Conservation (phyloP, 169 alveolate genomes). For the Plasmodium fragile region DNA sequence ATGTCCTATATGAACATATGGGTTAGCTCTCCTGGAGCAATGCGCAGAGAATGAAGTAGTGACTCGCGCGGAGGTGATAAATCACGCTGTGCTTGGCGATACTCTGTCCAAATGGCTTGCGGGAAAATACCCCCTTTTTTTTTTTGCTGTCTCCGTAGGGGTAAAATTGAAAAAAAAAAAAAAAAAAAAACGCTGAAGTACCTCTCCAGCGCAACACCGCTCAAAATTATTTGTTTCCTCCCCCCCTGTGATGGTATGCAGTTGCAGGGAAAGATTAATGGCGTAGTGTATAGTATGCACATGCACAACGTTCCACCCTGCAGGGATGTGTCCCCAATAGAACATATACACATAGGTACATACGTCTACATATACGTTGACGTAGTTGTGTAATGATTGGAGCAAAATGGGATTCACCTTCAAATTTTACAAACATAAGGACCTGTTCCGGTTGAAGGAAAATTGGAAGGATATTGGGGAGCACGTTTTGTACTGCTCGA, state of each 20-base stretch:
- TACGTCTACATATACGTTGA: background rate
- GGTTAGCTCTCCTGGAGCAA: background rate
- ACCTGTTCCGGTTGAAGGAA: slow-evolving; percentile 32
- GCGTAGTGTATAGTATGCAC: background rate
- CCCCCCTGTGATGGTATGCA: background rate
- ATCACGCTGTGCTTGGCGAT: background rate
- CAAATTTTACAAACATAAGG: slow-evolving; percentile 53
- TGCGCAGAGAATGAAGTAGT: background rate
- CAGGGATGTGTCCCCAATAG: background rate
- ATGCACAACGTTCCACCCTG: background rate
- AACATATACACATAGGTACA: background rate
- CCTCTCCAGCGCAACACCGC: background rate
- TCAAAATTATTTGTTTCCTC: background rate
- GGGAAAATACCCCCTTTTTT: background rate
- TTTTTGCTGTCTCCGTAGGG: background rate
- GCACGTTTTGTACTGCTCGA: slow-evolving; percentile 15
- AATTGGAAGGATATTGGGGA: slow-evolving; percentile 4
- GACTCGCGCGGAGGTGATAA: background rate
- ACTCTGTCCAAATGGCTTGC: background rate
- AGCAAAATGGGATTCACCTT: slow-evolving; percentile 52
- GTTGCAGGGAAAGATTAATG: background rate
- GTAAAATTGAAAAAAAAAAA: background rate
- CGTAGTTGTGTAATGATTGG: background rate
- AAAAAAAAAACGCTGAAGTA: background rate
- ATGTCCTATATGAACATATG: background rate